These are phyloP conservation scores for Ophiostoma triangulosporum DNA, from an alignment of 2,329 filamentous ascomycete genomes.

Conservation along the genomic window DNA sequence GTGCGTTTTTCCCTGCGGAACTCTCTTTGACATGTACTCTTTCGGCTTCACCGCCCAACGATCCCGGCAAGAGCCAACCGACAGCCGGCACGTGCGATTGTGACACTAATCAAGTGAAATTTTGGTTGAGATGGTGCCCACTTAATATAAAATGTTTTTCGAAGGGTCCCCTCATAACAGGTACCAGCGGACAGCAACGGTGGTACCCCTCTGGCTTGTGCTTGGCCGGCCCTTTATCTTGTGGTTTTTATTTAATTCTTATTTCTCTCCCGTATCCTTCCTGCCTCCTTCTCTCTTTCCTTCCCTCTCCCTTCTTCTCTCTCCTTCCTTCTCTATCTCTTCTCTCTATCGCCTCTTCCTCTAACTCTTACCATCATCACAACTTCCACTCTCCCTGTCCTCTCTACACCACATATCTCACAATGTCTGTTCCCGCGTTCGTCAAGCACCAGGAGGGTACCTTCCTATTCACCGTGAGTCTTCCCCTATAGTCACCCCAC, in stretches of 20 bases:
- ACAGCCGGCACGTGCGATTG: slow-evolving; percentile 1
- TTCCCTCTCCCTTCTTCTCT: neutral
- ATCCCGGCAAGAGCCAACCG: neutral
- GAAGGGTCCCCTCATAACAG: neutral
- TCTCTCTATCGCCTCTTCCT: neutral
- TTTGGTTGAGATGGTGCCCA: neutral
- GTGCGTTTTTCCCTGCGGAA: neutral
- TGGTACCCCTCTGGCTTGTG: neutral
- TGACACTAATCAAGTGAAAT: neutral
- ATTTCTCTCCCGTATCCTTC: neutral
- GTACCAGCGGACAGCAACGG: neutral
- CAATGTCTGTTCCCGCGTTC: slow-evolving; percentile 19
- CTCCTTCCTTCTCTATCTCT: neutral
- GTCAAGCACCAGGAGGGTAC: slow-evolving; percentile 49
- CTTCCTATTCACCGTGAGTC: slow-evolving; percentile 68
- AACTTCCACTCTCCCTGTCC: neutral
- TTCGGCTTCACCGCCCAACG: neutral
- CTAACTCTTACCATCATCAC: neutral
- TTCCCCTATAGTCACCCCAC: neutral
- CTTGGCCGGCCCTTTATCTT: neutral
- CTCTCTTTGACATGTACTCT: too few relatives aligned
- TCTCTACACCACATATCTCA: neutral
- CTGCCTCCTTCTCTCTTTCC: neutral
- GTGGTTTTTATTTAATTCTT: neutral
- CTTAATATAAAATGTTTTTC: neutral